phyloP scores from a whole-genome alignment of 1,284 basidiomycete genomes.

The Ceratorhiza oryzae-sativae region DNA sequence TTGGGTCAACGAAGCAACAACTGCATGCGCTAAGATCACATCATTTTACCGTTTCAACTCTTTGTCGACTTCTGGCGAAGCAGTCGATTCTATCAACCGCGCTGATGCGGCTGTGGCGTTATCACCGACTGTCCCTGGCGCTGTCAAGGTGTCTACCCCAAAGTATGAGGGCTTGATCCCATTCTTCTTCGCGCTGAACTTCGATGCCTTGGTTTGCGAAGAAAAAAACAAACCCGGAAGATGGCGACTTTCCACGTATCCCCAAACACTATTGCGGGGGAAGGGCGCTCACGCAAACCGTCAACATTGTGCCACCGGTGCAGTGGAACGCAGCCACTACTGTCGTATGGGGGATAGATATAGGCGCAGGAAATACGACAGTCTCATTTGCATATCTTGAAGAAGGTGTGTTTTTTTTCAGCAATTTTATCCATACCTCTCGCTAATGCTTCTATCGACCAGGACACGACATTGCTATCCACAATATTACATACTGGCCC shows the following conservation, averaged over 20 bases:
- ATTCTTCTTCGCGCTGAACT: no score
- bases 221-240: conserved; percentile 20
- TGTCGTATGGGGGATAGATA: conserved; percentile 19
- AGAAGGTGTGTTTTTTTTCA: background rate
- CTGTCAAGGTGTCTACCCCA: no score
- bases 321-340: conserved; percentile 2
- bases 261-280: conserved; percentile 12
- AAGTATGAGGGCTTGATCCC: no score
- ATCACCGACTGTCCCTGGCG: no score
- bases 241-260: conserved; percentile 19
- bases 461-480: conserved; percentile 7
- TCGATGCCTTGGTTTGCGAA: conserved; percentile 18
- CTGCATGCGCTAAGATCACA: no score
- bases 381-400: conserved; percentile 21
- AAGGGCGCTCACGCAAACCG: background rate
- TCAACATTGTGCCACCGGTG: conserved; percentile 1
- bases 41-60: no score
- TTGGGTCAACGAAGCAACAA: no score
- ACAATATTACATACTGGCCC: conserved; percentile 20
- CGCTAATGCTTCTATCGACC: background rate
- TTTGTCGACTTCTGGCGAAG: no score
- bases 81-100: no score
- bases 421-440: background rate
- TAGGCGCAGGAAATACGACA: background rate
- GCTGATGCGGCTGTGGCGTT: no score